Base-by-base conservation (phyloP, 495 filamentous ascomycete species). In the Penicillium roqueforti region DNA sequence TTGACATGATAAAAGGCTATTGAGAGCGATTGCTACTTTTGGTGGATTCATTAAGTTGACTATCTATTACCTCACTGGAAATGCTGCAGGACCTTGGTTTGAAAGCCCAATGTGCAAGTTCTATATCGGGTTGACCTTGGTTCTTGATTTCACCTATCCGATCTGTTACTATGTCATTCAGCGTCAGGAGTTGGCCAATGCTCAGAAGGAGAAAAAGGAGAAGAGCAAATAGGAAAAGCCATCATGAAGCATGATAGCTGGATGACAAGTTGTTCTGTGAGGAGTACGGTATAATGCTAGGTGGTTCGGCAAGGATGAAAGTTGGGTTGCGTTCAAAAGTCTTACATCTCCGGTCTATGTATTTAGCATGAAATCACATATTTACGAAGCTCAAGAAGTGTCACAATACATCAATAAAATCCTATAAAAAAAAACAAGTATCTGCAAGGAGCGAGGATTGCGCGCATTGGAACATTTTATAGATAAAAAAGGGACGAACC, bases 1-100 rank as follows among this genome's bases (percentile, higher is more conserved):
- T 14, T 46, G 3, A 32, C 28, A 31, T 8, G 5, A 9, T 8
- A 2, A 36, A 22, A 47, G 45, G 45, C 1, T 3, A 8, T 6
- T 47, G 29, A 32, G 45, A 22, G 45, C 45, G 1, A n/a, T 47
- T 3, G 45, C 45, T 34, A 47, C 45, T 9, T 34, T 47, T 19
- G 45, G 45, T n/a, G 45, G 45, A 14, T 47, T 47, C 5, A 47
- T 36, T 26, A 47, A 47, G 20, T 23, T 47, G 20, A 22, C 45
- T 4, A 47, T 47, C 10, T 47, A 47, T n/a, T 47, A 47, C 19
- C 18, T 47, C 16, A 22, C 18, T 22, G 45, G 26, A 1, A 25
- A 9, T n/a, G 28, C 45, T 3, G 45, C 45, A 8, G 45, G 45
- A 3, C 45, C 45, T 3, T 47, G 45, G 45, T 34, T 47, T 16